Evolutionary conservation across 371 early-diverging fungal genomes (phyloP).

Genomic region (Apophysomyces variabilis): DNA sequence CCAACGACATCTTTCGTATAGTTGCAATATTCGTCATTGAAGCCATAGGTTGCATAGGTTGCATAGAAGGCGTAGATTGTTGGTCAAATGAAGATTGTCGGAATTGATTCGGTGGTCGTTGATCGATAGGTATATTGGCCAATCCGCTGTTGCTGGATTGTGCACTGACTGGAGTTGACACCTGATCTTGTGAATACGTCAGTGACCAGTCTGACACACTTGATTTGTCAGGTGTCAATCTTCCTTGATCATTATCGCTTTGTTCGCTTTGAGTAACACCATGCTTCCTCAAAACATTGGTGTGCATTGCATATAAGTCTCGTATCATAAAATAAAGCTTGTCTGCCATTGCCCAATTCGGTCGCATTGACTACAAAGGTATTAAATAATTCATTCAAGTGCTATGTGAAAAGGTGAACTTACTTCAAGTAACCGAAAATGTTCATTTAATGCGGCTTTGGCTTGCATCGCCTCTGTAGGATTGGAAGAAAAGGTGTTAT

Average conservation of each 20-base stretch:
- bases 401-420: neutral
- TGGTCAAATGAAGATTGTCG: constrained; percentile 1
- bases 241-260: neutral
- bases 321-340: constrained; percentile 65
- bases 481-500: constrained; percentile 52
- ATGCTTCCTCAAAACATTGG: constrained; percentile 20
- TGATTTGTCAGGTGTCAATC: neutral
- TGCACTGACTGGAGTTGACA: neutral
- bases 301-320: constrained; percentile 61
- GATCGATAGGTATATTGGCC: constrained; percentile 5
- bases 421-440: constrained; percentile 55
- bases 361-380: constrained; percentile 42
- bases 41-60: neutral
- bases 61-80: neutral
- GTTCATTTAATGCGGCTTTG: constrained; percentile 48
- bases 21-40: constrained; percentile 3
- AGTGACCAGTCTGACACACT: neutral
- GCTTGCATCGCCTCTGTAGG: constrained; percentile 51
- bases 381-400: neutral
- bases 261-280: neutral
- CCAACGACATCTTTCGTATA: constrained; percentile 24
- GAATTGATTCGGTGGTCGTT: neutral
- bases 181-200: neutral
- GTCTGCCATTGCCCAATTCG: constrained; percentile 68
- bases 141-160: neutral